Evolutionary conservation across 2,329 filamentous ascomycete genomes (phyloP), one percentile per base, ranked within the genome.

Genomic region (Emergomyces africanus): DNA sequence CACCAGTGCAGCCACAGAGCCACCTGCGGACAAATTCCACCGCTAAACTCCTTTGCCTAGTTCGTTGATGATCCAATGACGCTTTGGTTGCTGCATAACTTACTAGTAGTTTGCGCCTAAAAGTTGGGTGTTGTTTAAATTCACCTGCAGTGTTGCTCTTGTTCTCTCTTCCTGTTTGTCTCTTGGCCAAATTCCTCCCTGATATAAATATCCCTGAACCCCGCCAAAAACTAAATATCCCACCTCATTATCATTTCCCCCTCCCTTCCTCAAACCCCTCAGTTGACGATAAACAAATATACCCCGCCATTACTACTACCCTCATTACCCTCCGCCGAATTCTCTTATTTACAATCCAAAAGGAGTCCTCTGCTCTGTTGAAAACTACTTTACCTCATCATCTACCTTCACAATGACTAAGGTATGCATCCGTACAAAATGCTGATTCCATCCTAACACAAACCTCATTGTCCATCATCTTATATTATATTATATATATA

Each of bases 401-500:
- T 14, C 54, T 20, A 54, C 37, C 55, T n/a, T 25, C 41, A 58
- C 15, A 37, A 61, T 61, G 56, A 10, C 59, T 49, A 55, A 59
- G 48, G 57, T 59, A 57, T 18, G 53, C 18, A 15, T 48, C 37
- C n/a, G 15, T 42, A n/a, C 28, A 14, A 33, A 28, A 20, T 37
- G 42, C 6, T 39, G n/a, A 15, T 4, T 51, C 30, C 9, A 20
- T 20, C 28, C 25, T n/a, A n/a, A n/a, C n/a, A n/a, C 1, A n/a
- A n/a, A 12, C 18, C 20, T 37, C n/a, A n/a, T 44, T n/a, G 39
- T 44, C 20, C 23, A 51, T 49, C n/a, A n/a, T 28, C 10, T 15
- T 25, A 35, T 5, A 33, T n/a, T n/a, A n/a, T n/a, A n/a, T n/a
- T n/a, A n/a, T n/a, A n/a, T n/a, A n/a, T n/a, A n/a, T n/a, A n/a